These are phyloP conservation scores for Blastobotrys aristatus DNA, from an alignment of 1,139 yeast species.

Conservation along the genomic window DNA sequence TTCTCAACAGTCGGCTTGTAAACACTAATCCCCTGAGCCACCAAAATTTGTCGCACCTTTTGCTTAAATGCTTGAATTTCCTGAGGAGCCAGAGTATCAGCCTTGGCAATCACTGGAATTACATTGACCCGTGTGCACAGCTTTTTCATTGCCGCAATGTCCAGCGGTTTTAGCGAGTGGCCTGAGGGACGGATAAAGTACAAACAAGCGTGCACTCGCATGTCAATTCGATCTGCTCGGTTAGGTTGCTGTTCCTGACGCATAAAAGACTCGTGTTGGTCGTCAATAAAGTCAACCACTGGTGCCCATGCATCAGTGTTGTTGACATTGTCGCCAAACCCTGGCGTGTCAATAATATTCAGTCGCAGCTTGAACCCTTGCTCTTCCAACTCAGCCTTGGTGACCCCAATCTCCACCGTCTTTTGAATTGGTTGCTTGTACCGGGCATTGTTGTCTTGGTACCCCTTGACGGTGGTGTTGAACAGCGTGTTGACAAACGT, in stretches of 20 bases:
- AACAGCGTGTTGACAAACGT: slow-evolving; percentile 91
- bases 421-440: slow-evolving; percentile 71
- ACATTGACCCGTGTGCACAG: slow-evolving; percentile 84
- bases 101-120: slow-evolving; percentile 92
- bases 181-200: slow-evolving; percentile 97
- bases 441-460: slow-evolving; percentile 60
- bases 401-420: slow-evolving; percentile 87
- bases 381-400: slow-evolving; percentile 89
- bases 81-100: slow-evolving; percentile 81
- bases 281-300: slow-evolving; percentile 88
- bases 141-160: slow-evolving; percentile 87
- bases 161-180: slow-evolving; percentile 88
- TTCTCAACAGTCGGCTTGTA: slow-evolving; percentile 68
- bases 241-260: slow-evolving; percentile 94
- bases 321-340: slow-evolving; percentile 95
- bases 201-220: slow-evolving; percentile 92
- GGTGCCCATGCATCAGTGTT: slow-evolving; percentile 93
- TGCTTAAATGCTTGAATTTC: slow-evolving; percentile 80
- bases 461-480: slow-evolving; percentile 51
- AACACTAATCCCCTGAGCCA: slow-evolving; percentile 84
- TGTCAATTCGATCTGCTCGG: slow-evolving; percentile 54
- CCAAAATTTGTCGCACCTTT: slow-evolving; percentile 82
- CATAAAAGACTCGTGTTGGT: slow-evolving; percentile 92
- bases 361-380: slow-evolving; percentile 80
- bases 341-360: slow-evolving; percentile 93